Percentiles rank a stretch among this genome's conserved stretches.
Evolutionary conservation across 441 rosid species (phyloP).

Genomic region (Gossypium laxum): DNA sequence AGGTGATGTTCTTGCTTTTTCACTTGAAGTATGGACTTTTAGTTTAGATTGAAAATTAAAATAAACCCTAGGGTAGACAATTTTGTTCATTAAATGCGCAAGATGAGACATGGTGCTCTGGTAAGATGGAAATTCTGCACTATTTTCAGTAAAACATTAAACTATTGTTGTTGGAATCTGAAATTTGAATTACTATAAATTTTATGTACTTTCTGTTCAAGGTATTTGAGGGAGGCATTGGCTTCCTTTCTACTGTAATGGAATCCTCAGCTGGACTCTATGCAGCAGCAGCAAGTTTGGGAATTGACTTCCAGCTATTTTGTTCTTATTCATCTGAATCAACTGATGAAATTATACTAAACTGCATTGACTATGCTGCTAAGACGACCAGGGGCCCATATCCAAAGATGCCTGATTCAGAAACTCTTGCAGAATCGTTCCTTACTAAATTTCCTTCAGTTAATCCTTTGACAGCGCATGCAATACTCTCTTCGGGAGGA

Average conservation of each 20-base stretch:
- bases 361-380: slow-evolving; percentile 44
- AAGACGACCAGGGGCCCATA: slow-evolving; percentile 34
- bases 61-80: not conserved
- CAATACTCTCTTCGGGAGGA: slow-evolving; percentile 55
- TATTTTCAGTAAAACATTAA: not conserved
- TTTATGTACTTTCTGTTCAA: slow-evolving; percentile 20
- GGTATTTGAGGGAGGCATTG: slow-evolving; percentile 64
- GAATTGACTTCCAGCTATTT: slow-evolving; percentile 74
- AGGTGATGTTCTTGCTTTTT: slow-evolving; percentile 1
- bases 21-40: slow-evolving; percentile 3
- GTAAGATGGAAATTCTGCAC: not conserved
- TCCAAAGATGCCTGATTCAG: slow-evolving; percentile 75
- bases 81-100: not conserved
- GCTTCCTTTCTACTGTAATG: slow-evolving; percentile 50
- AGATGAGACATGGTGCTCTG: not conserved
- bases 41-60: slow-evolving; percentile 1
- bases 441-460: slow-evolving; percentile 86
- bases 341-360: slow-evolving; percentile 65
- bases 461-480: slow-evolving; percentile 82
- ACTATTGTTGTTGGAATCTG: not conserved
- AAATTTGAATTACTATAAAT: slow-evolving; percentile 1
- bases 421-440: slow-evolving; percentile 81
- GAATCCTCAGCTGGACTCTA: slow-evolving; percentile 67
- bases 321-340: slow-evolving; percentile 63
- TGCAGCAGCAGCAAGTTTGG: slow-evolving; percentile 90